Conservation (phyloP, 805 yeast genomes). For the Kodamaea hsintzibuensis region DNA sequence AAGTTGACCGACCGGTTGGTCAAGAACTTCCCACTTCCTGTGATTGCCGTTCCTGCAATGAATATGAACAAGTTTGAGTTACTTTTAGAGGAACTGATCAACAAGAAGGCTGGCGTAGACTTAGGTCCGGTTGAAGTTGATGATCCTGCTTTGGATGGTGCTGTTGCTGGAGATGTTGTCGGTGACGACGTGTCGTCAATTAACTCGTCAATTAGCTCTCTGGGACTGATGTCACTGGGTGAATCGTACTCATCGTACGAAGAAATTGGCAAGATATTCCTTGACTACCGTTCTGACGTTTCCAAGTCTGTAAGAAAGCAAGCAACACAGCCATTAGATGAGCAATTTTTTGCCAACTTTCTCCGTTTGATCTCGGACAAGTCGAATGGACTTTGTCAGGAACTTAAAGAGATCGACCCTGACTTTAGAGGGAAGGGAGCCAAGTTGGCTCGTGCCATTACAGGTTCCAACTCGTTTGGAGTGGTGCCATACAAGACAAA, state of each 20-base stretch:
- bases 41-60: constrained; percentile 63
- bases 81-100: constrained; percentile 34
- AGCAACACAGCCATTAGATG: constrained; percentile 20
- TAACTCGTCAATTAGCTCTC: constrained; percentile 15
- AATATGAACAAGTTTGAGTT: constrained; percentile 56
- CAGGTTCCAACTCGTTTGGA: constrained; percentile 44
- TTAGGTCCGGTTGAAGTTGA: neutral
- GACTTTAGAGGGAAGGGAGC: constrained; percentile 44
- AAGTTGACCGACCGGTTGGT: constrained; percentile 66
- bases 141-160: neutral
- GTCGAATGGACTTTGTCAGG: constrained; percentile 36
- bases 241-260: constrained; percentile 40
- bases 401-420: constrained; percentile 37
- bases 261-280: constrained; percentile 38
- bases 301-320: constrained; percentile 14
- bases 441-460: constrained; percentile 40
- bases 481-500: constrained; percentile 43
- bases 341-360: constrained; percentile 29
- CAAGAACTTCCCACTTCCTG: constrained; percentile 63
- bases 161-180: constrained; percentile 4
- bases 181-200: constrained; percentile 17
- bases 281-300: constrained; percentile 27
- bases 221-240: constrained; percentile 25
- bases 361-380: constrained; percentile 33
- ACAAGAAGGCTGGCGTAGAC: neutral